phyloP scores from a whole-genome alignment of 306 rosid genomes.

The Citrullus colocynthis region DNA sequence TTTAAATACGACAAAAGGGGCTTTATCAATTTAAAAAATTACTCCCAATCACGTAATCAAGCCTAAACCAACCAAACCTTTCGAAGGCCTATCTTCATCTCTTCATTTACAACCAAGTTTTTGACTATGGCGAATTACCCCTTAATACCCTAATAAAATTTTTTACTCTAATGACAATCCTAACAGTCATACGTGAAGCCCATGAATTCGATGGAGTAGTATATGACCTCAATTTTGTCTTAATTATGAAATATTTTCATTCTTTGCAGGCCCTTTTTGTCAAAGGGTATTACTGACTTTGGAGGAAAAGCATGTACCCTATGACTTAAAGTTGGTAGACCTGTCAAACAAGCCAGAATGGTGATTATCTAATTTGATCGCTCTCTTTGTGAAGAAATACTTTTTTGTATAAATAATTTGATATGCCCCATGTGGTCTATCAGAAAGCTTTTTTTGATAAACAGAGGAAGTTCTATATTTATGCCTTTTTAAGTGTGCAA shows the following conservation, averaged over 20 bases:
- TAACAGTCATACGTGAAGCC: not conserved
- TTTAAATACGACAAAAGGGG: too few species aligned
- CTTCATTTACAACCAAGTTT: not conserved
- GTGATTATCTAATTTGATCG: conserved; percentile 28
- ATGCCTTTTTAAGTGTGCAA: not conserved
- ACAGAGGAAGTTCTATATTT: not conserved
- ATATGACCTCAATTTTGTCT: not conserved
- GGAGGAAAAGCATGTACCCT: conserved; percentile 83
- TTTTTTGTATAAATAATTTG: not conserved
- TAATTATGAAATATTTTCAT: not conserved
- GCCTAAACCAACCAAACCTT: not conserved
- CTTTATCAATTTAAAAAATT: too few species aligned
- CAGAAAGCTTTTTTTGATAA: not conserved
- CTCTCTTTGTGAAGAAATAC: not conserved
- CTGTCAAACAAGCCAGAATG: conserved; percentile 76
- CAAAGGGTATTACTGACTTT: conserved; percentile 80
- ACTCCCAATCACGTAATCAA: not conserved
- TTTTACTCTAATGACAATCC: not conserved
- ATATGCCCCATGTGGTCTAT: not conserved
- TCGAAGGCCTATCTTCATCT: not conserved
- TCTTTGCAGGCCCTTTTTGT: conserved; percentile 64
- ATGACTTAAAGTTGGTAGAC: conserved; percentile 73
- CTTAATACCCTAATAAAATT: not conserved
- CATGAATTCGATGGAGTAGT: not conserved
- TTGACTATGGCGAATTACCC: not conserved